Evolutionary conservation across 2,329 filamentous ascomycete species (phyloP).

Genomic region (Sporothrix curviconia): DNA sequence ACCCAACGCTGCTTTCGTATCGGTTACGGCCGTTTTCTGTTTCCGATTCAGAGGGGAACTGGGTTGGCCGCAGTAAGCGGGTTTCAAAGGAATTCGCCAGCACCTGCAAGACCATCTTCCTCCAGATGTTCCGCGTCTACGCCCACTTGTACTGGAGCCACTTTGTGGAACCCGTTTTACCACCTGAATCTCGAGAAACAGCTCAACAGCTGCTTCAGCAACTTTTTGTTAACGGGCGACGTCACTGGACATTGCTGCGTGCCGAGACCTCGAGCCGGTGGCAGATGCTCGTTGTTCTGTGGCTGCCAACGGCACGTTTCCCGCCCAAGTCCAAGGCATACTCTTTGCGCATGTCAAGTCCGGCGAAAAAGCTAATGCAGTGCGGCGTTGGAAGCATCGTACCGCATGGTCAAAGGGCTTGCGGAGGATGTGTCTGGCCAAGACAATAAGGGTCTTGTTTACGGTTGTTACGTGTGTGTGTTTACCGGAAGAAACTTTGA

Average conservation of each 20-base stretch:
- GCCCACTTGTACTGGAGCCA: conserved; percentile 97
- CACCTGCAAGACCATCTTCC: conserved; percentile 88
- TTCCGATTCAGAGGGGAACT: conserved; percentile 36
- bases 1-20: conserved; percentile 41
- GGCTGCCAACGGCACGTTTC: conserved; percentile 82
- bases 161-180: conserved; percentile 75
- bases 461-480: too few species aligned
- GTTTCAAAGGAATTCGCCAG: conserved; percentile 85
- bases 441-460: too few species aligned
- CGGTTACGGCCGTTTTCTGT: not conserved
- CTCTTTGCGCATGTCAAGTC: conserved; percentile 47
- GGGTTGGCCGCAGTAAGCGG: conserved; percentile 85
- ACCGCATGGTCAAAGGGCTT: too few species aligned
- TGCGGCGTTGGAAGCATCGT: not conserved
- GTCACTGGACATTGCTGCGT: conserved; percentile 72
- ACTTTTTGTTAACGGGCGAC: conserved; percentile 79
- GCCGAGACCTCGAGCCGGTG: conserved; percentile 90
- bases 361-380: not conserved
- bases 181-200: conserved; percentile 74
- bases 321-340: conserved; percentile 66
- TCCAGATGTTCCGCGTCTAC: conserved; percentile 98
- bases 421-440: too few species aligned
- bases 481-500: too few species aligned
- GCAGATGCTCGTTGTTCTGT: conserved; percentile 87
- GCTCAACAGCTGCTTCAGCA: conserved; percentile 79